Percentiles rank a stretch among this genome's conserved stretches.
Conservation (phyloP, 192 early-diverging fungal genomes). For the Polychytrium aggregatum region DNA sequence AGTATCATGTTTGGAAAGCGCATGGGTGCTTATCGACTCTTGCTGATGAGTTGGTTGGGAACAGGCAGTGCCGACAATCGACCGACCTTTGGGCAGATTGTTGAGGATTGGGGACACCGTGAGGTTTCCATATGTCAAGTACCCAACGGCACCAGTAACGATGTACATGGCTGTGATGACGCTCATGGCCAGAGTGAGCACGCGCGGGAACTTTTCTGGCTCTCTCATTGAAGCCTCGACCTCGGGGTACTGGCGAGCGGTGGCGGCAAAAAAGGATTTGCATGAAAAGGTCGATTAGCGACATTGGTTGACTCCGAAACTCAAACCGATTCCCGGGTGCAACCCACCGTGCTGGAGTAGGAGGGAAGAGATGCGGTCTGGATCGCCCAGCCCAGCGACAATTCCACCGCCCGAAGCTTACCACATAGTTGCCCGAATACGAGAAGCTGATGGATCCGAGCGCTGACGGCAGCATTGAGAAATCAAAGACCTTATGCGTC, state of each 20-base stretch:
- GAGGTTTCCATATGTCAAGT: conserved; percentile 57
- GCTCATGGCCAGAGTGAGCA: conserved; percentile 45
- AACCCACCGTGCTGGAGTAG: too few species aligned
- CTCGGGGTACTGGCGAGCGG: conserved; percentile 46
- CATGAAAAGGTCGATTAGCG: too few species aligned
- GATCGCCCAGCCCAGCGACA: too few species aligned
- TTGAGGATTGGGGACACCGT: conserved; percentile 59
- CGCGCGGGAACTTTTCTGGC: conserved; percentile 55
- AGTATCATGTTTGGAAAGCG: too few species aligned
- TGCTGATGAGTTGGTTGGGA: too few species aligned
- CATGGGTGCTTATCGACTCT: too few species aligned
- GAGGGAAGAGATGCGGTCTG: too few species aligned
- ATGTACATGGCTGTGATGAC: conserved; percentile 62
- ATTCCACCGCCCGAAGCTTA: not conserved
- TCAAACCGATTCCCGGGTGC: too few species aligned
- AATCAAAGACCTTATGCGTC: conserved; percentile 27
- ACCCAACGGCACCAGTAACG: conserved; percentile 57
- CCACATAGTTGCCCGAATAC: conserved; percentile 68
- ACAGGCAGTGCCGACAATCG: conserved; percentile 8
- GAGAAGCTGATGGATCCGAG: conserved; percentile 72
- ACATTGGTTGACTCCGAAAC: too few species aligned
- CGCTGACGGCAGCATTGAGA: conserved; percentile 60
- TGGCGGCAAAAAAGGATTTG: too few species aligned
- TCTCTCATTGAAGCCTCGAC: conserved; percentile 72
- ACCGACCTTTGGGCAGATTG: conserved; percentile 52